Evolutionary conservation across 1,284 basidiomycete species (phyloP).

Genomic region (Heliocybe sulcata): DNA sequence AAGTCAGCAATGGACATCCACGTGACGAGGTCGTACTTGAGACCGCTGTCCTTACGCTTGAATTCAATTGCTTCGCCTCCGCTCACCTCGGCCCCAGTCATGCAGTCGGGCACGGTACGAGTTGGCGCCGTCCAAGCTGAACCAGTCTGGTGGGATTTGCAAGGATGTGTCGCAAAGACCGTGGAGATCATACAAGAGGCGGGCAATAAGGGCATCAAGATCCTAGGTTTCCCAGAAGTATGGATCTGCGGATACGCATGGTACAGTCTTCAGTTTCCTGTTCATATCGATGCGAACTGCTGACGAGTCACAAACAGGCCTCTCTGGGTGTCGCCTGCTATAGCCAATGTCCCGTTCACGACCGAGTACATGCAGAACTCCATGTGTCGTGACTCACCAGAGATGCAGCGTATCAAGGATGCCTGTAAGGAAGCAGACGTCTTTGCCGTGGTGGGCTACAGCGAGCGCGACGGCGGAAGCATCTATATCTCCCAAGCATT

Average conservation of each 20-base stretch:
- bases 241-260: slow-evolving; percentile 18
- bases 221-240: slow-evolving; percentile 22
- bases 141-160: slow-evolving; percentile 26
- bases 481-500: slow-evolving; percentile 24
- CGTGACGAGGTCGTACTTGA: too few species aligned
- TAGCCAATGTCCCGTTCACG: slow-evolving; percentile 20
- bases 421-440: slow-evolving; percentile 21
- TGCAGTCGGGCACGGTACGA: too few species aligned
- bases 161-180: slow-evolving; percentile 24
- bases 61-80: too few species aligned
- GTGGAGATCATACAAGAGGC: slow-evolving; percentile 23
- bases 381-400: slow-evolving; percentile 21
- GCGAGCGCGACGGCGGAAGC: slow-evolving; percentile 22
- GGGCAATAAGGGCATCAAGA: slow-evolving; percentile 21
- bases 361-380: slow-evolving; percentile 24
- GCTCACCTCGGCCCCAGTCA: too few species aligned
- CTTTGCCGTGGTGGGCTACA: slow-evolving; percentile 22
- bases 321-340: slow-evolving; percentile 25
- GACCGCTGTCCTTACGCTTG: too few species aligned
- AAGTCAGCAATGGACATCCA: too few species aligned
- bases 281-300: background rate
- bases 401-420: slow-evolving; percentile 24
- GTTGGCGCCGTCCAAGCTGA: slow-evolving; percentile 23
- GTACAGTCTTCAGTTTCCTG: background rate
- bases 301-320: slow-evolving; percentile 13